These are phyloP conservation scores for Kalanchoe fedtschenkoi DNA, from an alignment of 164 flowering plant genomes.

Conservation along the genomic window DNA sequence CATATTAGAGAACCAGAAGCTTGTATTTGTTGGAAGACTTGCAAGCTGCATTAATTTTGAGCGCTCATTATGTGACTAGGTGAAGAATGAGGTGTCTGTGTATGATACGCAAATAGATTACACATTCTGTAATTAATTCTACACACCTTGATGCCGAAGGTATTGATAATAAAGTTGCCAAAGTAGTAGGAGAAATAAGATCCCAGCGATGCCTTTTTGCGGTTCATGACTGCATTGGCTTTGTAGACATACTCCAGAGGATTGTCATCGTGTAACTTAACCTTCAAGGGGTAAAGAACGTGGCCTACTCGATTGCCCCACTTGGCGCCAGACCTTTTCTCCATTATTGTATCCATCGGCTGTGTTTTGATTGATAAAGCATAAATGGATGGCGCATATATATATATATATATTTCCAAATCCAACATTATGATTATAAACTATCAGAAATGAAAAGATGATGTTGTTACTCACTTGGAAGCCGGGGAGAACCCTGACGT, in stretches of 20 bases:
- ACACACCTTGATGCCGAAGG: conserved; percentile 1
- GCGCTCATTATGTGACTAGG: background rate
- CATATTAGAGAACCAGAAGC: conserved; percentile 4
- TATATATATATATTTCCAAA: too few relatives aligned
- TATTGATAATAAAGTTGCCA: conserved; percentile 5
- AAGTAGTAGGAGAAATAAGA: conserved; percentile 1
- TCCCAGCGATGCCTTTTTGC: background rate
- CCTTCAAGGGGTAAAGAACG: conserved; percentile 1
- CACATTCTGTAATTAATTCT: background rate
- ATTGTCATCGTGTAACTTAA: background rate
- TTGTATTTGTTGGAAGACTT: conserved; percentile 5
- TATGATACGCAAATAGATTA: too few relatives aligned
- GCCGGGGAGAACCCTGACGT: background rate
- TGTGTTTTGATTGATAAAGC: too few relatives aligned
- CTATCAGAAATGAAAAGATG: background rate
- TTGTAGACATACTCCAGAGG: conserved; percentile 1
- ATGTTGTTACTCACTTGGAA: conserved; percentile 5
- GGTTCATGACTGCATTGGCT: conserved; percentile 2
- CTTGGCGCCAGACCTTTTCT: background rate
- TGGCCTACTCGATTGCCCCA: conserved; percentile 5
- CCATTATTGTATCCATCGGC: background rate
- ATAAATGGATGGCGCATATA: too few relatives aligned
- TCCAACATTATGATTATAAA: too few relatives aligned
- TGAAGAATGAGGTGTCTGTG: too few relatives aligned
- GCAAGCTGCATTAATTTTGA: background rate